Evolutionary conservation across 2,329 filamentous ascomycete genomes (phyloP), one percentile per base, ranked within the genome.

Genomic region (Botrytis sinoallii): DNA sequence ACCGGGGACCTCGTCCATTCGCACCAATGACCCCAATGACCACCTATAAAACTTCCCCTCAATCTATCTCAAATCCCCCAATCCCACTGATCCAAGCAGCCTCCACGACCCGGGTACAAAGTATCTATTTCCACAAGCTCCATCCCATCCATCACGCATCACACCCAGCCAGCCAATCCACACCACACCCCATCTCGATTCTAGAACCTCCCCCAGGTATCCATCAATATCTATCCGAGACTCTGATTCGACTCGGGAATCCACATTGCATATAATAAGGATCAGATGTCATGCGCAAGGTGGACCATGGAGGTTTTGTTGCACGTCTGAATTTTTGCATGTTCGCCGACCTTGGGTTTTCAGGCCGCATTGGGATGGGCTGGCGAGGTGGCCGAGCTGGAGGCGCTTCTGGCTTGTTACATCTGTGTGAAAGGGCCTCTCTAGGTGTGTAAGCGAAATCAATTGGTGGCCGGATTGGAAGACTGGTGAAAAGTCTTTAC

Each of bases 281-380:
- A n/a, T 22, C 16, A 6, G 18, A 22, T 48, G 25, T 16, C 18
- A 68, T 40, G 48, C 48, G 38, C 4, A 68, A 29, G 9, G 8
- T 42, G 35, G 35, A 40, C 4, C 22, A 42, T 68, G 18, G n/a
- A 9, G 25, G 55, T 68, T 57, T 68, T 57, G 66, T 68, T 68
- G 66, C 66, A 68, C 66, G 3, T 68, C 66, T 68, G 16, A 42
- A 25, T 32, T 68, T 68, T 68, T 42, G 25, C 25, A 68, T n/a
- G 35, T 68, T 57, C 66, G 66, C 25, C 66, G 66, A 68, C 66
- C 48, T 42, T 32, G 16, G 40, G 18, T 16, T 42, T 29, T n/a
- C 9, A 40, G 66, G 66, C 66, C 66, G 5, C 9, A 16, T 57
- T 40, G 52, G 65, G 65, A 68, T 52, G 32, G 40, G 25, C 9